phyloP scores from a whole-genome alignment of 2,329 filamentous ascomycete genomes.

The Xylariaceae sp. region DNA sequence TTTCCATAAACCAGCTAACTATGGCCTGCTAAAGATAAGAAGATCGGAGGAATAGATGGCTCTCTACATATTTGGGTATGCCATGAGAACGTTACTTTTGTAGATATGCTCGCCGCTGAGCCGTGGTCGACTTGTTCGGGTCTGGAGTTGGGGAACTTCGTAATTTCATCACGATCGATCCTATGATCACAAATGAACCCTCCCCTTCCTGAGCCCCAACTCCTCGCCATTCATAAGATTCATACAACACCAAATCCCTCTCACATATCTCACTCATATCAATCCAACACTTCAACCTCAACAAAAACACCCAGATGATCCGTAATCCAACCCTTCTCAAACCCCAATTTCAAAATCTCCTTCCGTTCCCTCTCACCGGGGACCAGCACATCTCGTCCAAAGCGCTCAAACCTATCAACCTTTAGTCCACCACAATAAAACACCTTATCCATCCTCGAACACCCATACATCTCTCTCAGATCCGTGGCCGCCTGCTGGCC shows the following conservation, averaged over 20 bases:
- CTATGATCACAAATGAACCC: too few species aligned
- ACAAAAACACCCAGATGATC: conserved; percentile 56
- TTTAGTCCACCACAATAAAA: conserved; percentile 47
- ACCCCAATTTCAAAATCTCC: conserved; percentile 34
- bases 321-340: conserved; percentile 54
- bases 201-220: too few species aligned
- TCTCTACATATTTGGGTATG: too few species aligned
- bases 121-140: background rate
- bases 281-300: conserved; percentile 32
- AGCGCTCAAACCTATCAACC: conserved; percentile 48
- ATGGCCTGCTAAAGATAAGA: too few species aligned
- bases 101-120: too few species aligned
- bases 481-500: conserved; percentile 55
- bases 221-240: too few species aligned
- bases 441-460: conserved; percentile 60
- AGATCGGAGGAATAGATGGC: too few species aligned
- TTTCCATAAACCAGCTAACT: too few species aligned
- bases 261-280: background rate
- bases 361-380: conserved; percentile 41
- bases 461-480: conserved; percentile 51
- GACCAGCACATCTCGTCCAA: conserved; percentile 54
- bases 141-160: too few species aligned
- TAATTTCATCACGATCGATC: too few species aligned
- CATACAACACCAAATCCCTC: too few species aligned
- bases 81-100: too few species aligned